These are phyloP conservation scores for Xylariaceae sp. DNA, from an alignment of 2,329 filamentous ascomycete species.

Conservation along the genomic window DNA sequence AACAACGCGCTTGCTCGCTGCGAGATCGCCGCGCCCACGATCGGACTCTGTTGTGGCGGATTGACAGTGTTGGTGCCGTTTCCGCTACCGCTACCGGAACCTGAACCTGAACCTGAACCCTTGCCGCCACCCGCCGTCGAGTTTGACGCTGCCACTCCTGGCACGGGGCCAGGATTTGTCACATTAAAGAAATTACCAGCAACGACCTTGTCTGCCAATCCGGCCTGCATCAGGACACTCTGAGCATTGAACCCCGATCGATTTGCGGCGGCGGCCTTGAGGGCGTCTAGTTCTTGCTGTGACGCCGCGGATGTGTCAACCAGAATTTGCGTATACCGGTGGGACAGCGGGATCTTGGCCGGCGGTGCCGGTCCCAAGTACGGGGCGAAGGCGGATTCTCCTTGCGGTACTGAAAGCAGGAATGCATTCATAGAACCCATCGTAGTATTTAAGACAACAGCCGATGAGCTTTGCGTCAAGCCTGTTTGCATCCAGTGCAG, in stretches of 20 bases:
- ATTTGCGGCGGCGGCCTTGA: conserved; percentile 35
- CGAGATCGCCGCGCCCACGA: conserved; percentile 26
- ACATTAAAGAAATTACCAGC: conserved; percentile 44
- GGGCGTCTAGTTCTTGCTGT: conserved; percentile 29
- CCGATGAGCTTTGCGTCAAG: conserved; percentile 38
- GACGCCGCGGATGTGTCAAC: conserved; percentile 40
- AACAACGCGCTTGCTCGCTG: conserved; percentile 33
- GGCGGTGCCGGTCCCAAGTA: conserved; percentile 40
- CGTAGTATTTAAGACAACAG: conserved; percentile 32
- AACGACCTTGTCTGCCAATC: conserved; percentile 40
- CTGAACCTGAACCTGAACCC: background rate
- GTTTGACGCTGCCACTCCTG: conserved; percentile 12
- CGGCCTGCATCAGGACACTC: conserved; percentile 35
- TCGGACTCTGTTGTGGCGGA: conserved; percentile 23
- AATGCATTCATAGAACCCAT: conserved; percentile 30
- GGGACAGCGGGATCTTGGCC: conserved; percentile 38
- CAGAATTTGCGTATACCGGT: conserved; percentile 41
- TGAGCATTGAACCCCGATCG: conserved; percentile 36
- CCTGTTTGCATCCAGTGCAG: conserved; percentile 52
- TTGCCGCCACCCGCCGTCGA: conserved; percentile 12
- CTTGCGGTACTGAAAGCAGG: conserved; percentile 29
- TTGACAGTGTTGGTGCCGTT: conserved; percentile 24
- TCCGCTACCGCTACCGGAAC: conserved; percentile 4
- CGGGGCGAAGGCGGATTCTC: conserved; percentile 32
- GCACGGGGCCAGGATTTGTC: conserved; percentile 37